Base-by-base conservation (phyloP, 176 grass and related monocot species). In the Carex scoparia region DNA sequence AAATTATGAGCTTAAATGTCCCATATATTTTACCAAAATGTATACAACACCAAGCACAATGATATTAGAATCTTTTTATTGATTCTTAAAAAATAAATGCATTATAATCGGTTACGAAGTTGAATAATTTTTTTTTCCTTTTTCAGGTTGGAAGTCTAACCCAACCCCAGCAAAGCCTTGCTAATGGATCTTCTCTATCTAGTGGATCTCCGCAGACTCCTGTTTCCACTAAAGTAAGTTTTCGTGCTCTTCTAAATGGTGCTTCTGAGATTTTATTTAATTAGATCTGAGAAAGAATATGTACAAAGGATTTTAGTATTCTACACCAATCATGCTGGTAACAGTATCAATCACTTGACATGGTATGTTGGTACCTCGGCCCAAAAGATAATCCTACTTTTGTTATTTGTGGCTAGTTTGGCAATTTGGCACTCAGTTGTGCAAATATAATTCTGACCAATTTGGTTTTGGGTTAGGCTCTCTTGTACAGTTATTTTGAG, bases 191-290 rank as follows among this genome's bases (percentile, higher is more conserved):
- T 35, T 69, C 83, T 10, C 44, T 80, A 30, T 87, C 86, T 42
- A 88, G 60, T 85, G 89, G 80, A 40, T 42, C 60, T 18, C 23
- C 12, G 19, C 90, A 80, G 54, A 86, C 88, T 87, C 86, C 59
- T 49, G 82, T 86, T 79, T 82, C 85, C 53, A 93, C 89, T 87
- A 85, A 61, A 5, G 95, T 98, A 87, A 91, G 89, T 75, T 91
- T n/a, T 13, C 64, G 23, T 89, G 31, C 1, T 44, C 13, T 77
- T 16, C 5, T 35, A 57, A 78, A 35, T 27, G 12, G 5, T 57
- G 58, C 7, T 79, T 77, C 13, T 79, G 30, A 58, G 51, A n/a
- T 58, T 55, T 57, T 58, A 79, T 55, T 57, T 79, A 79, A 35
- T 58, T 58, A 79, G 51, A 46, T 56, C 30, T 79, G 23, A 56